Conservation (phyloP, 192 early-diverging fungal species). For the Entrophospora sp. region DNA sequence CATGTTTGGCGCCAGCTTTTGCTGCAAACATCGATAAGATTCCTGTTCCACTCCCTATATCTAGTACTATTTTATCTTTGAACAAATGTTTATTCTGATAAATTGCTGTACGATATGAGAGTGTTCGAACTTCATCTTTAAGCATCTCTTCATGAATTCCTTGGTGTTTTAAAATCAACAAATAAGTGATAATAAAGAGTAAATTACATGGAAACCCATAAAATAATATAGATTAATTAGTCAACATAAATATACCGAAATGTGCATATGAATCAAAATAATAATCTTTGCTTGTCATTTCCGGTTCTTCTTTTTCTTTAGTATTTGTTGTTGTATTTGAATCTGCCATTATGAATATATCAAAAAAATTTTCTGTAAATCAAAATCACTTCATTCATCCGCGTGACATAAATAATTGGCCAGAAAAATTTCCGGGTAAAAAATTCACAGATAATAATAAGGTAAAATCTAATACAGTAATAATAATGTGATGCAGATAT, state of each 20-base stretch:
- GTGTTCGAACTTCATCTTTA: conserved; percentile 73
- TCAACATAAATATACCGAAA: conserved; percentile 59
- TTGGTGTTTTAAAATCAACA: not conserved
- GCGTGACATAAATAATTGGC: too few relatives aligned
- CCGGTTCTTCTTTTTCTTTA: too few relatives aligned
- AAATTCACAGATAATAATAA: too few relatives aligned
- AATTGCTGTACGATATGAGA: conserved; percentile 71
- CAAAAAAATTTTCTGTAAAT: too few relatives aligned
- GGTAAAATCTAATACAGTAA: too few relatives aligned
- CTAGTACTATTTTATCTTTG: conserved; percentile 78
- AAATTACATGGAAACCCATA: not conserved
- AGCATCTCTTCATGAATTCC: conserved; percentile 58
- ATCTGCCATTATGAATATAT: too few relatives aligned
- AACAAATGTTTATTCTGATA: conserved; percentile 79
- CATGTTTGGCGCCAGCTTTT: conserved; percentile 69
- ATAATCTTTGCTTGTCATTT: conserved; percentile 58
- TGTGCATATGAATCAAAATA: conserved; percentile 99
- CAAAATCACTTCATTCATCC: too few relatives aligned
- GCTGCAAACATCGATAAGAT: conserved; percentile 91
- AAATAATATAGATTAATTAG: not conserved
- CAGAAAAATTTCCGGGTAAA: too few relatives aligned
- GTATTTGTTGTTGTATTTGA: too few relatives aligned
- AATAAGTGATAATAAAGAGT: not conserved
- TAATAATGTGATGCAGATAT: too few relatives aligned
- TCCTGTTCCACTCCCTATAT: conserved; percentile 87